These are phyloP conservation scores for Alternaria viburni DNA, from an alignment of 2,329 filamentous ascomycete species.

Conservation along the genomic window DNA sequence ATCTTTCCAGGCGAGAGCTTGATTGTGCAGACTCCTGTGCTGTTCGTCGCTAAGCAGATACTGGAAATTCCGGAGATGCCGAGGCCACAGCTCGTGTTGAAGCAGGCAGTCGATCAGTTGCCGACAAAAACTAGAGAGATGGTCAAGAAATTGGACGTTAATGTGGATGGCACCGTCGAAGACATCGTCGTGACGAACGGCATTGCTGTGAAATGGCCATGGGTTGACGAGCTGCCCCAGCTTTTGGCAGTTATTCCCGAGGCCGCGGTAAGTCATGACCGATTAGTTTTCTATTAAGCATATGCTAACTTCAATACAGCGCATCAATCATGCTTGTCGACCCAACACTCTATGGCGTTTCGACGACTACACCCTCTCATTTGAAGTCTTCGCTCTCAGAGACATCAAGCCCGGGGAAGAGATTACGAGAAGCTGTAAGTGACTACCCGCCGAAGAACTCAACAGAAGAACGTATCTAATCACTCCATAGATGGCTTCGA, in stretches of 20 bases:
- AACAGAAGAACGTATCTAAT: neutral
- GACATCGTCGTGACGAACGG: conserved; percentile 37
- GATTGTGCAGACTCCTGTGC: conserved; percentile 32
- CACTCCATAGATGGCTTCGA: conserved; percentile 34
- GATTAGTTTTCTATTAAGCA: neutral
- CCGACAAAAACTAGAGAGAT: conserved; percentile 23
- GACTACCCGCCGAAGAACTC: no score
- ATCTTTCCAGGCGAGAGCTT: conserved; percentile 33
- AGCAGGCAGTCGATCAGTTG: conserved; percentile 30
- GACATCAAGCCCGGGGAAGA: conserved; percentile 39
- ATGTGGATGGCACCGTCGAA: conserved; percentile 16
- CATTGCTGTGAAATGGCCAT: conserved; percentile 27
- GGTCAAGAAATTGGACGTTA: conserved; percentile 23
- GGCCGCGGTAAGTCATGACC: conserved; percentile 33
- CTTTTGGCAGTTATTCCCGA: conserved; percentile 36
- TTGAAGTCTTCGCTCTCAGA: conserved; percentile 36
- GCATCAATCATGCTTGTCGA: conserved; percentile 46
- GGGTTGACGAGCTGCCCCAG: conserved; percentile 24
- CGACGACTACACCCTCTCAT: conserved; percentile 33
- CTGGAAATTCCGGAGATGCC: conserved; percentile 12
- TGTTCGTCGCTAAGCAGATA: conserved; percentile 26
- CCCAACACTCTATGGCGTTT: conserved; percentile 44
- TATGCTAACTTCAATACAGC: conserved; percentile 20
- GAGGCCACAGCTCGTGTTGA: conserved; percentile 19
- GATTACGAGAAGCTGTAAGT: conserved; percentile 39